Evolutionary conservation across 2,329 filamentous ascomycete species (phyloP), one percentile per base, ranked within the genome.

Genomic region (Ambrosiella beaveri): DNA sequence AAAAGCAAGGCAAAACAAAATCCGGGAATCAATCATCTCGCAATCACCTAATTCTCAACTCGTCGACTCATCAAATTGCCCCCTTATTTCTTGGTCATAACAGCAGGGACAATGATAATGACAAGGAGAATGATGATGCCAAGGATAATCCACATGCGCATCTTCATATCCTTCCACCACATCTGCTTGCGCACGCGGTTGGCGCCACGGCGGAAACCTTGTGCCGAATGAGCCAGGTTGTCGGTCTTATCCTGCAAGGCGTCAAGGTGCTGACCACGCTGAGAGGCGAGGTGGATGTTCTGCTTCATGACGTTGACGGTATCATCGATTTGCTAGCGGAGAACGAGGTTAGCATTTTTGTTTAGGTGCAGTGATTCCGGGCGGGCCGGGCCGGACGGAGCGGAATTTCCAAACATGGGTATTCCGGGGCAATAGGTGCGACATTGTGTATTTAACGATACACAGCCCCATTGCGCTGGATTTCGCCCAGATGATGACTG

Each of bases 111-210:
- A 68, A 98, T 93, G 70, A 98, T 97, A 71, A 98, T 81, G 65
- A 95, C 75, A 64, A 98, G 80, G 65, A 98, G 78, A 65, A 97
- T 80, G 70, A 97, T 85, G 72, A 98, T 86, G 67, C 90, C 93
- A 61, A 84, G 78, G 68, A 95, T 86, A 65, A 98, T 77, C 74
- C 91, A 97, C 78, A 96, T 93, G 71, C 93, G 84, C 93, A 98
- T 98, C 82, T 97, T 97, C 88, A 96, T 95, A 69, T 97, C 91
- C 80, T 97, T 97, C 91, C 90, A 97, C 91, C 91, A 97, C 91
- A 97, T 97, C 73, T 95, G 84, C 78, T 90, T 91, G 71, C 93
- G 84, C 65, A 98, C 91, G 66, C 88, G 79, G 77, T 97, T 98
- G 72, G 94, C 93, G 63, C 93, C 91, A 64, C 90, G 85, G 67